Conservation (phyloP, 2,329 filamentous ascomycete species). For the Fonsecaea pedrosoi region DNA sequence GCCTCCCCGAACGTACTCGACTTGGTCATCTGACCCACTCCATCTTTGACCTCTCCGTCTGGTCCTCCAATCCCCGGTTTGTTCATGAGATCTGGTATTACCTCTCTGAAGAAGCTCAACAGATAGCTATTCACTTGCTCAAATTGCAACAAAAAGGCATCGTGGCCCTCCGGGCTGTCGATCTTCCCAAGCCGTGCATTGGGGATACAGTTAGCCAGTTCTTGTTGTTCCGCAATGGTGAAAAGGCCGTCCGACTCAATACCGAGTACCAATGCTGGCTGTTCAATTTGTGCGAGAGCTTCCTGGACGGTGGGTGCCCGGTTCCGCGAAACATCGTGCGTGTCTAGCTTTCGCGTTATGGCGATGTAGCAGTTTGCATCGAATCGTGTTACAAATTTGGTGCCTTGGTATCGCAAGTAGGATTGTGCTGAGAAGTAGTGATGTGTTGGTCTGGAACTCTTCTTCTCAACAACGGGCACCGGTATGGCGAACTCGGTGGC, state of each 20-base stretch:
- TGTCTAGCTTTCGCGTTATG: constrained; percentile 96
- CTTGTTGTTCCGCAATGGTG: constrained; percentile 94
- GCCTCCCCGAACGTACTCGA: constrained; percentile 93
- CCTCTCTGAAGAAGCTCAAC: constrained; percentile 79
- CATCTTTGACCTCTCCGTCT: constrained; percentile 50
- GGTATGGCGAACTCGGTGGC: constrained; percentile 61
- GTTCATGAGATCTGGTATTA: constrained; percentile 86
- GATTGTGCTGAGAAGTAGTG: constrained; percentile 99
- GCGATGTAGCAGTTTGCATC: constrained; percentile 99
- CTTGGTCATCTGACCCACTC: constrained; percentile 72
- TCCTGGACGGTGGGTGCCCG: constrained; percentile 69
- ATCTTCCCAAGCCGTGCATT: constrained; percentile 82
- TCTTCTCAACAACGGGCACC: constrained; percentile 42
- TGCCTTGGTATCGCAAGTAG: constrained; percentile 93
- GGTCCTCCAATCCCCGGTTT: constrained; percentile 54
- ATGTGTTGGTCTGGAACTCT: constrained; percentile 51
- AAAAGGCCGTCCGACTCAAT: constrained; percentile 97
- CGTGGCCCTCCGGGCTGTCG: constrained; percentile 92
- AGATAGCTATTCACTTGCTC: constrained; percentile 94
- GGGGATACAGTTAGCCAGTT: constrained; percentile 81
- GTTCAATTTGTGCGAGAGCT: constrained; percentile 80
- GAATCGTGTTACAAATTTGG: constrained; percentile 96
- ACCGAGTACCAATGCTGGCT: constrained; percentile 88
- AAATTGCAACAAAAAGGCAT: constrained; percentile 95
- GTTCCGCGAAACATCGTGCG: constrained; percentile 88